Base-by-base conservation (phyloP, 495 filamentous ascomycete genomes). In the Mycothermus thermophilus region DNA sequence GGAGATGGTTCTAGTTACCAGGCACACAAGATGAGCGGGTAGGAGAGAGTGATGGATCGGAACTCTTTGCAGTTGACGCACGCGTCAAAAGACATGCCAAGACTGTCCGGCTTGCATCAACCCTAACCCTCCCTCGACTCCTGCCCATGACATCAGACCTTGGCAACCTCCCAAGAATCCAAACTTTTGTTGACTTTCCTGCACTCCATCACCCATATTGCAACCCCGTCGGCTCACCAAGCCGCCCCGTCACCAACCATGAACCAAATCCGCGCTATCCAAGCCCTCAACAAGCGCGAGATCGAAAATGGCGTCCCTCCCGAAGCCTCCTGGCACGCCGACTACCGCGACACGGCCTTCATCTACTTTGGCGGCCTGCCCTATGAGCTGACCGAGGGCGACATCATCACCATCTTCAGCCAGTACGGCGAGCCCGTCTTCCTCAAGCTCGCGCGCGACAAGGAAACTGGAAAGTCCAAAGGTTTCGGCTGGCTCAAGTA, bases 401-500 rank as follows among this genome's bases (percentile, higher is more conserved):
- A 99, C 59, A 74, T 99, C 41, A 72, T 96, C 40, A 83, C 88
- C 17, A 92, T 99, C 37, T 99, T 96, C 71, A 93, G 84, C 17
- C 92, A 99, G 52, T 99, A 75, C 49, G 90, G 90, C 40, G 86
- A 96, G 51, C 92, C 92, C 7, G 80, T 83, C 9, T 84, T 85
- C 58, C 66, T 96, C 37, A 90, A 94, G 43, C 69, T 96, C 1
- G 70, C 77, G 20, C 83, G 90, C 35, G 90, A 97, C 65, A 90
- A 92, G 52, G 90, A 96, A 50, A 87, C 87, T 0, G 92, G 90
- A 18, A 93, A 93, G 55, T 88, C 80, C 42, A 78, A 77, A 36
- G 90, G 90, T 1, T 99, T 95, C 44, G 83, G 78, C 1, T 99
- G 86, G 64, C 68, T 97, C 34, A 97, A 97, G 56, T 97, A 95